phyloP scores from a whole-genome alignment of 2,329 filamentous ascomycete species.

The Clarireedia paspali region DNA sequence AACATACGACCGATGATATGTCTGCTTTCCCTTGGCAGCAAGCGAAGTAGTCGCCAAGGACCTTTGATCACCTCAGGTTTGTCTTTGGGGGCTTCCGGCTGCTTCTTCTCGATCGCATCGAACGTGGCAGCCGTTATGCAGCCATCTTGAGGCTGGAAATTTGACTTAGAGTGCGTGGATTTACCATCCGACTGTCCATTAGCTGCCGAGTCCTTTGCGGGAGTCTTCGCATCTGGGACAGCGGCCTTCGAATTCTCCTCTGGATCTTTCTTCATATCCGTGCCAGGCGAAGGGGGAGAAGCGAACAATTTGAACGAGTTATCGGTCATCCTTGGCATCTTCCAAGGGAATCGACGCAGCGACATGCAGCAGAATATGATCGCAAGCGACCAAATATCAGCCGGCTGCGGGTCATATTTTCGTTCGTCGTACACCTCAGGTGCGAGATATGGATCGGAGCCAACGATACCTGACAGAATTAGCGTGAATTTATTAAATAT shows the following conservation, averaged over 20 bases:
- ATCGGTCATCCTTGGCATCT: slow-evolving; percentile 82
- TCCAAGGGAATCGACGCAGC: slow-evolving; percentile 91
- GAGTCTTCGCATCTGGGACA: slow-evolving; percentile 16
- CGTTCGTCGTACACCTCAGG: slow-evolving; percentile 93
- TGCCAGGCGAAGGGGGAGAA: slow-evolving; percentile 70
- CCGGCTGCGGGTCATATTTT: slow-evolving; percentile 88
- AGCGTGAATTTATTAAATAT: background rate
- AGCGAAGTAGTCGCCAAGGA: slow-evolving; percentile 79
- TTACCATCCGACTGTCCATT: slow-evolving; percentile 16
- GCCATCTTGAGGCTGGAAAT: background rate
- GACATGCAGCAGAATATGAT: slow-evolving; percentile 99
- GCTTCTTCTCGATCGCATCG: background rate
- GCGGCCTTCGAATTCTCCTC: slow-evolving; percentile 22
- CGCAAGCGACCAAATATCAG: slow-evolving; percentile 95
- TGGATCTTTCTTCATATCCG: slow-evolving; percentile 25
- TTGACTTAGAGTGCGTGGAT: background rate
- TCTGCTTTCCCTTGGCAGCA: slow-evolving; percentile 82
- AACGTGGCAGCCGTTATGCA: background rate
- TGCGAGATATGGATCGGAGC: slow-evolving; percentile 89
- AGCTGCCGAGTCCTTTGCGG: slow-evolving; percentile 16
- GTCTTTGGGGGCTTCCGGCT: slow-evolving; percentile 37
- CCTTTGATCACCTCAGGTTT: slow-evolving; percentile 73
- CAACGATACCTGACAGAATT: slow-evolving; percentile 54
- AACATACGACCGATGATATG: slow-evolving; percentile 91
- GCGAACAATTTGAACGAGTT: slow-evolving; percentile 94